Evolutionary conservation across 306 rosid genomes (phyloP), one percentile per base, ranked within the genome.

Genomic region (Neltuma alba): DNA sequence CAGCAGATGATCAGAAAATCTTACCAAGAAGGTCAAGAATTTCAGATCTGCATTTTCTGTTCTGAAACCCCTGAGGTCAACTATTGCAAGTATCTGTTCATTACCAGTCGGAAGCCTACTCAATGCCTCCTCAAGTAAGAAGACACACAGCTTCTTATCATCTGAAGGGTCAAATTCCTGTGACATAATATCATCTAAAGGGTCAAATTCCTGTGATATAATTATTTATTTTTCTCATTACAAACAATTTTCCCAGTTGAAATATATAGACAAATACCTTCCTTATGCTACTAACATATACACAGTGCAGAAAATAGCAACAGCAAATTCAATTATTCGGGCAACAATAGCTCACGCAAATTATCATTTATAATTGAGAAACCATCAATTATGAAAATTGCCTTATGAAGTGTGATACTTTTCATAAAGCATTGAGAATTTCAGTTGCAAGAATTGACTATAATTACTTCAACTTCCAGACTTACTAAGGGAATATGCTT

Each of bases 51-150:
- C 86, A 87, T 95, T 95, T 78, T 81, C 86, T 61, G 84, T 74
- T 13, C 97, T 82, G 55, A 89, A 95, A 65, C 92, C 97, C 76
- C 93, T 91, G 54, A 93, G 99, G 84, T 95, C 94, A 77, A 95
- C 13, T 76, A 93, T 90, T 72, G 87, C 97, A 47, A 93, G 91
- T 44, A 93, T 84, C 60, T 91, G 92, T 71, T 90, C 93, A 61
- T 83, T 73, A 80, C 97, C 99, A 50, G 83, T 34, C 42, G 98
- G 97, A 81, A 93, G 89, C 77, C 84, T 87, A 77, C 88, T 80
- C 76, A 93, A 79, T 74, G 97, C 98, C 89, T 91, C 87, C 87
- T 95, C 99, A 84, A 95, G 81, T 66, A 90, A 63, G 83, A 81
- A 89, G 79, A 86, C 94, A 72, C 99, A 91, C 37, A 95, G 85